phyloP scores from a whole-genome alignment of 179 eudicot genomes.

The Nepenthes alata region DNA sequence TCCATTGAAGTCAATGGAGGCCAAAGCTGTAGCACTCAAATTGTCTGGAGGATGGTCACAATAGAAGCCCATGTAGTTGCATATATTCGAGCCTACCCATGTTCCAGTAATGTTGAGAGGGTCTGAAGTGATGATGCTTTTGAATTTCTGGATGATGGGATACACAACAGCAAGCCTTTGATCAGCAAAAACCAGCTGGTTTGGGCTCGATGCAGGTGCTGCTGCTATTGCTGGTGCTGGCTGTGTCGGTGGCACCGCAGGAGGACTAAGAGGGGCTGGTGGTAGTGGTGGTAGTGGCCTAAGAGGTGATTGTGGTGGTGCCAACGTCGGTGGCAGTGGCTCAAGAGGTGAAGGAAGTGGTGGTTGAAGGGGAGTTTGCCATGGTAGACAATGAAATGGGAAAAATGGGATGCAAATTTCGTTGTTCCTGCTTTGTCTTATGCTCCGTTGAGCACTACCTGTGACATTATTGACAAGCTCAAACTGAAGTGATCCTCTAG shows the following conservation, averaged over 20 bases:
- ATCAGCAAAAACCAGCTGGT: constrained; percentile 31
- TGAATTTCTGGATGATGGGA: constrained; percentile 66
- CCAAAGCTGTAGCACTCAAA: constrained; percentile 36
- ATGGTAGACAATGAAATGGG: constrained; percentile 9
- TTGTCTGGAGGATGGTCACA: constrained; percentile 69
- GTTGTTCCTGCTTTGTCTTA: not conserved
- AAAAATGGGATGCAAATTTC: constrained; percentile 17
- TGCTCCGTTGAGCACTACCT: not conserved
- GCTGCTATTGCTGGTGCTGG: not conserved
- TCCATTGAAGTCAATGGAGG: constrained; percentile 84
- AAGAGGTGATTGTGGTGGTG: not conserved
- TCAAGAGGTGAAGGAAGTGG: not conserved
- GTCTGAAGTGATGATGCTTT: constrained; percentile 44
- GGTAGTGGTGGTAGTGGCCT: no score
- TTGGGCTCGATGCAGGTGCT: constrained; percentile 1
- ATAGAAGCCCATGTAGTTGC: constrained; percentile 70
- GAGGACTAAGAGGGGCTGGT: not conserved
- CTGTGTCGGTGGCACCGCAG: not conserved
- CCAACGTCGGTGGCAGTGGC: not conserved
- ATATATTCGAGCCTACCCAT: constrained; percentile 70
- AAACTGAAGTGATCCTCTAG: not conserved
- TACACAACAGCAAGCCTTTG: constrained; percentile 42
- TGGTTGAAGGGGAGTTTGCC: no score
- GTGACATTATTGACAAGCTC: not conserved
- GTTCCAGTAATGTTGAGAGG: constrained; percentile 54